Evolutionary conservation across 768 basidiomycete genomes (phyloP), one percentile per base, ranked within the genome.

Genomic region (Mycena metata): DNA sequence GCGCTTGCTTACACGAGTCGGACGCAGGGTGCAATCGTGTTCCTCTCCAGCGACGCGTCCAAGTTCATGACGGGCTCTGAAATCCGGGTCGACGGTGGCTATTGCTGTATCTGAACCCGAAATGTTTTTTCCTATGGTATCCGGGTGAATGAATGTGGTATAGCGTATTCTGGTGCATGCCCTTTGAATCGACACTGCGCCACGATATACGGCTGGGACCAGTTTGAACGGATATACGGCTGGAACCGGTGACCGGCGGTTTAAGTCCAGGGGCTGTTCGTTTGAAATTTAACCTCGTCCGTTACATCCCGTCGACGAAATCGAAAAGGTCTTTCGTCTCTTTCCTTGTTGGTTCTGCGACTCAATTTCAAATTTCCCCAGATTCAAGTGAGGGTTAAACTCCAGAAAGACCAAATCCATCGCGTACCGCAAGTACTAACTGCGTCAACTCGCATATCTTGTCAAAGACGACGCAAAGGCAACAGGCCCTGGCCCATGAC

Each of bases 1-100:
- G 49, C 17, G 49, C 33, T 33, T 52, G 61, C 45, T 52, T 73
- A 33, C 68, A 64, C 26, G 56, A 65, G 26, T 45, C 36, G 16
- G 3, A 43, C 21, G 21, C 76, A 93, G 91, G 93, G 93, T 19
- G 95, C 96, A 26, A 86, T 97, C 73, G 93, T 98, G 63, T 97
- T 92, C 79, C 86, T 99, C 19, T 90, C 92, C 10, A 95, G 93
- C 70, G 96, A 98, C 78, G 95, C 96, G 8, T 93, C 92, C 58
- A 88, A 86, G 63, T 98, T 96, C 79, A 91, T 95, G 84, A 97
- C 96, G 3, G 96, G 96, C 11, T 82, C 91, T 19, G 95, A 95
- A 73, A 80, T 95, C 64, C 89, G 91, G 11, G 89, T 98, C 51
- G 96, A 98, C 74, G 96, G 96, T 21, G 96, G 96, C 8, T 96